Conservation (phyloP, 257 asterid genomes). For the Pogostemon cablin region DNA sequence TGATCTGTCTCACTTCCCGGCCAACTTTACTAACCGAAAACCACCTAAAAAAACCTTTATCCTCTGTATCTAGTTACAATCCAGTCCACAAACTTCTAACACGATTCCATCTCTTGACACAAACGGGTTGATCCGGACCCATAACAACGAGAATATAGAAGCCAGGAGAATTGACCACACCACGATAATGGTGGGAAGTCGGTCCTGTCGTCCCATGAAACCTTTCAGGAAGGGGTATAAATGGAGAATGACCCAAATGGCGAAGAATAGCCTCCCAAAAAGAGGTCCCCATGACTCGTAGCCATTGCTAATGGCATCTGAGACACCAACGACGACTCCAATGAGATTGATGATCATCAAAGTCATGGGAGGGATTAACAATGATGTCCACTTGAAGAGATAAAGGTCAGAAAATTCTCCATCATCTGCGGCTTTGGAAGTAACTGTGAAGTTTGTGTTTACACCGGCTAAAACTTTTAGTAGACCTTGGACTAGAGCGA, state of each 20-base stretch:
- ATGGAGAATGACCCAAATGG: constrained; percentile 68
- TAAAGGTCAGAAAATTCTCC: constrained; percentile 65
- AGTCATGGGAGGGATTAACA: constrained; percentile 61
- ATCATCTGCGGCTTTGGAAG: constrained; percentile 65
- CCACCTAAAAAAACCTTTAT: not conserved
- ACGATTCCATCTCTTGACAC: constrained; percentile 50
- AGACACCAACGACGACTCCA: constrained; percentile 59
- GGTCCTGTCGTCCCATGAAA: constrained; percentile 59
- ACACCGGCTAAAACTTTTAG: constrained; percentile 68
- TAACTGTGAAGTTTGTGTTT: constrained; percentile 62
- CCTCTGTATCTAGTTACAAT: constrained; percentile 45
- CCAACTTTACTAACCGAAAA: constrained; percentile 16
- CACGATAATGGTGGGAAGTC: constrained; percentile 57
- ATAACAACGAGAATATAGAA: constrained; percentile 61
- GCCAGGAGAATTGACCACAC: constrained; percentile 76
- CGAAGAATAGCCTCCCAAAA: constrained; percentile 59
- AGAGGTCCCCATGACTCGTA: constrained; percentile 69
- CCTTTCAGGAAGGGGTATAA: constrained; percentile 75
- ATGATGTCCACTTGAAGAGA: constrained; percentile 66
- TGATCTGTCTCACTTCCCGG: constrained; percentile 1
- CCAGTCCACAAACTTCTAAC: constrained; percentile 64
- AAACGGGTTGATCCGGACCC: constrained; percentile 74
- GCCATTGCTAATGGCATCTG: constrained; percentile 63
- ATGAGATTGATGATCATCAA: constrained; percentile 56
- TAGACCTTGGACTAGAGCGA: constrained; percentile 66